phyloP scores from a whole-genome alignment of 495 filamentous ascomycete species.

The Schizothecium vesticola region DNA sequence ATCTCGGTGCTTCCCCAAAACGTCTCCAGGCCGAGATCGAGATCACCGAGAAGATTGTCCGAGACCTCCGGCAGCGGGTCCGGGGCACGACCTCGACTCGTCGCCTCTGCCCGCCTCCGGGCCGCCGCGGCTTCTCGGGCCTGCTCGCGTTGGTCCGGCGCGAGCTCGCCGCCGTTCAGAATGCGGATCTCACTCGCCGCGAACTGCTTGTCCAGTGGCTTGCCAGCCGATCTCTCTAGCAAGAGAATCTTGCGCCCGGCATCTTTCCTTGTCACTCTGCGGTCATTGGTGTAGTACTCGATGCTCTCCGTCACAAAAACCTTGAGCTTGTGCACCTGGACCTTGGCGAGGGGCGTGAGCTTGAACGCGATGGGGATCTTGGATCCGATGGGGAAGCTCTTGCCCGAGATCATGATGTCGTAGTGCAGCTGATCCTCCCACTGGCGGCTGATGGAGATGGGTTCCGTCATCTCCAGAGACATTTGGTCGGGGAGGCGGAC shows the following conservation, averaged over 20 bases:
- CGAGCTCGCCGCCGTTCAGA: constrained; percentile 70
- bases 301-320: constrained; percentile 91
- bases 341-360: constrained; percentile 90
- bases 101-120: constrained; percentile 37
- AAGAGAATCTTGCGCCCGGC: constrained; percentile 77
- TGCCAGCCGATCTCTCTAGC: constrained; percentile 87
- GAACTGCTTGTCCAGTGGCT: constrained; percentile 69
- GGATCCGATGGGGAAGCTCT: constrained; percentile 90
- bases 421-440: constrained; percentile 99
- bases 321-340: constrained; percentile 94
- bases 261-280: constrained; percentile 82
- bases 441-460: constrained; percentile 91
- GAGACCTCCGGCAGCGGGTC: constrained; percentile 41
- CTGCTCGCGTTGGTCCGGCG: constrained; percentile 37
- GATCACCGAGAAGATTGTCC: constrained; percentile 77
- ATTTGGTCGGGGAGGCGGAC: constrained; percentile 87
- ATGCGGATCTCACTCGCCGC: constrained; percentile 74
- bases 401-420: constrained; percentile 97
- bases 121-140: constrained; percentile 36
- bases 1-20: constrained; percentile 87
- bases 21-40: constrained; percentile 56
- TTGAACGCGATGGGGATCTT: constrained; percentile 98
- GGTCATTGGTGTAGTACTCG: constrained; percentile 87
- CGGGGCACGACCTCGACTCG: constrained; percentile 26
- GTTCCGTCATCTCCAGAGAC: constrained; percentile 89